Base-by-base conservation (phyloP, 2,329 filamentous ascomycete species). In the Trichoderma harzianum region DNA sequence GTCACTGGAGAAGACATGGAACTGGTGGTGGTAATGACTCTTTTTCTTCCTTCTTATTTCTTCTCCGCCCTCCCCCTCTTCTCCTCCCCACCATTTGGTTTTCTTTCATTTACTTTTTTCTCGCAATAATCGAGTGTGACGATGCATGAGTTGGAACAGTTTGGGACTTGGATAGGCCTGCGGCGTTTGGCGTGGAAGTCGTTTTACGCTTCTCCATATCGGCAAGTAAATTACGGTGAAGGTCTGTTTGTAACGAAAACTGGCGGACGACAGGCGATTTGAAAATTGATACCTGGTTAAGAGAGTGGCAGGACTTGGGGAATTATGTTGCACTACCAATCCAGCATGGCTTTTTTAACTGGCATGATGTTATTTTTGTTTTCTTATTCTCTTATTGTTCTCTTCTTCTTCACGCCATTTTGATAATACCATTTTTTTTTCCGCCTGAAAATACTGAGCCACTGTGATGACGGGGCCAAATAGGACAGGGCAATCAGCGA, bases 1-100 rank as follows among this genome's bases (percentile, higher is more conserved):
- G 1, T 76, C 78, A 14, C 72, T 81, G 63, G 77, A 78, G 70
- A 75, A 77, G 61, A 73, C 77, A 6, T 81, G 79, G 80, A 75
- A 74, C 34, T 73, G 66, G 63, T 80, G 77, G 66, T 69, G 66
- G 66, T 69, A 62, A 62, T 69, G 66, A n/a, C 43, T 62, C 47
- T 26, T 28, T 61, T 11, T 26, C 39, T 21, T 32, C n/a, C 10
- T 28, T 67, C 71, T 74, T 70, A 30, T 32, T 18, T 14, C 28
- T 16, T 43, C 24, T 24, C 55, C 34, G 8, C 12, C 28, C 16
- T 10, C 24, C 47, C 39, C n/a, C 18, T n/a, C 24, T 57, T 24
- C 26, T 16, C 26, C 24, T 5, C n/a, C 10, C 26, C 69, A 69
- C 72, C 71, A 60, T 62, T 61, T 60, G 57, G 12, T 62, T 34